Evolutionary conservation across 148 eudicot genomes (phyloP).

Genomic region (Rheum nobile): DNA sequence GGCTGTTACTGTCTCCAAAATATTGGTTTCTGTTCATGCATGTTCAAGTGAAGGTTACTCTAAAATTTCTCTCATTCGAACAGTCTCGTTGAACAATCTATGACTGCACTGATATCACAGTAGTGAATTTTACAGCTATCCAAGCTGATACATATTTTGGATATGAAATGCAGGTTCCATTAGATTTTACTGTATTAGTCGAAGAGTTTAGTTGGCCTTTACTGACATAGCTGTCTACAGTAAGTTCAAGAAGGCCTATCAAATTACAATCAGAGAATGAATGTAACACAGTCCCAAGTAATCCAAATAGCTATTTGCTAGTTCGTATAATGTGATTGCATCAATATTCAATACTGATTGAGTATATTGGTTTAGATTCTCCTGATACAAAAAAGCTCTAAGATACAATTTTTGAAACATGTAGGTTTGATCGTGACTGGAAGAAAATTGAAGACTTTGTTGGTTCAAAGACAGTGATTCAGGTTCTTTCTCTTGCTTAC

Average conservation of each 20-base stretch:
- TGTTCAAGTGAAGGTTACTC: too few species aligned
- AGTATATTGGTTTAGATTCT: neutral
- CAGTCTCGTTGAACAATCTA: neutral
- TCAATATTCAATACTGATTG: neutral
- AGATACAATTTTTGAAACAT: slow-evolving; percentile 4
- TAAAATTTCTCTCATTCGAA: neutral
- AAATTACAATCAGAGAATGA: neutral
- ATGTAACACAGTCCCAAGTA: neutral
- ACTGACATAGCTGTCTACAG: neutral
- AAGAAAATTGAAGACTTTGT: slow-evolving; percentile 94
- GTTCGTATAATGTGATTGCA: neutral
- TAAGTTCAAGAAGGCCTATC: neutral
- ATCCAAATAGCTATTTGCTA: neutral
- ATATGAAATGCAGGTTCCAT: neutral
- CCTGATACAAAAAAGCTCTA: neutral
- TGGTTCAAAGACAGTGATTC: slow-evolving; percentile 85
- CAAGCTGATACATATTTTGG: neutral
- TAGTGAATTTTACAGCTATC: neutral
- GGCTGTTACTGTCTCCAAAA: too few species aligned
- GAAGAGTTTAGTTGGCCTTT: neutral
- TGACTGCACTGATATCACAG: neutral
- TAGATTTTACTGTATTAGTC: neutral
- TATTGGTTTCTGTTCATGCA: too few species aligned
- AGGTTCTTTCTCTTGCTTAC: slow-evolving; percentile 35
- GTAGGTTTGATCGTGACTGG: slow-evolving; percentile 94